Evolutionary conservation across 352 stramenopile genomes (phyloP).

Genomic region (Globisporangium solare): DNA sequence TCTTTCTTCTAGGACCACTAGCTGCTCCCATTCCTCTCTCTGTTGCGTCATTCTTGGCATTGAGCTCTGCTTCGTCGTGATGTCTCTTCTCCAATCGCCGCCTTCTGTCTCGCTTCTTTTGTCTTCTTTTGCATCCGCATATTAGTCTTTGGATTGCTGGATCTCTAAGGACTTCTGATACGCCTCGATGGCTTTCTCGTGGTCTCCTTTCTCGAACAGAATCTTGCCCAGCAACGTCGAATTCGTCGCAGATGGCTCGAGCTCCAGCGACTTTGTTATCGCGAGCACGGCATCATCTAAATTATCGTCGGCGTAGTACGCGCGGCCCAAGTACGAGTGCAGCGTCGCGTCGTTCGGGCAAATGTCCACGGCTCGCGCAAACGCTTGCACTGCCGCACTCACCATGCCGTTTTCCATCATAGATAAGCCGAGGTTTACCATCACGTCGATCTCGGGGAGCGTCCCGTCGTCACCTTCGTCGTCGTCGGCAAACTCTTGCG

Average conservation of each 20-base stretch:
- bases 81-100: too few species aligned
- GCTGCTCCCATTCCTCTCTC: background rate
- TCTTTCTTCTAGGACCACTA: background rate
- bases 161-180: slow-evolving; percentile 83
- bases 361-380: slow-evolving; percentile 81
- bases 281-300: slow-evolving; percentile 66
- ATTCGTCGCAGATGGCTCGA: slow-evolving; percentile 79
- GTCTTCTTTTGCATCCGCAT: too few species aligned
- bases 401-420: slow-evolving; percentile 82
- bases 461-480: slow-evolving; percentile 60
- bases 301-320: slow-evolving; percentile 83
- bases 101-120: too few species aligned
- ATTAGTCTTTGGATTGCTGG: slow-evolving; percentile 22
- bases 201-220: slow-evolving; percentile 83
- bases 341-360: slow-evolving; percentile 66
- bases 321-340: slow-evolving; percentile 73
- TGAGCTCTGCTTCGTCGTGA: too few species aligned
- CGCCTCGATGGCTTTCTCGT: slow-evolving; percentile 80
- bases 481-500: slow-evolving; percentile 30
- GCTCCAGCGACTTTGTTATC: slow-evolving; percentile 56
- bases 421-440: slow-evolving; percentile 72
- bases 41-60: background rate
- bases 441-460: slow-evolving; percentile 75
- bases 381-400: slow-evolving; percentile 74
- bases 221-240: slow-evolving; percentile 85